Conservation (phyloP, 106 monocot genomes). For the Platanthera zijinensis region DNA sequence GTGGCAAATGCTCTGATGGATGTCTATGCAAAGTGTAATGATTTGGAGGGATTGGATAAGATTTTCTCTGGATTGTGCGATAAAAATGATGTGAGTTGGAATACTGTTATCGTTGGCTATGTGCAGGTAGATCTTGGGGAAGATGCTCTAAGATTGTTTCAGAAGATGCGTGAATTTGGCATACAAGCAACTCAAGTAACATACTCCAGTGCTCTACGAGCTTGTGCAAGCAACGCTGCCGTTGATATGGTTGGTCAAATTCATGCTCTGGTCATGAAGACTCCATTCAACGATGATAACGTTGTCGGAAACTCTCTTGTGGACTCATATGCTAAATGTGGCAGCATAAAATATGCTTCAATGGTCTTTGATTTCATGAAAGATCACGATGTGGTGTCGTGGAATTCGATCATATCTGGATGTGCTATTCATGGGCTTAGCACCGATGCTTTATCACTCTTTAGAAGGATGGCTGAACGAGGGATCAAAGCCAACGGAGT, state of each 20-base stretch:
- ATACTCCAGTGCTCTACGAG: slow-evolving; percentile 73
- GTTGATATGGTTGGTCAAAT: slow-evolving; percentile 49
- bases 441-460: slow-evolving; percentile 37
- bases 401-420: slow-evolving; percentile 83
- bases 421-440: slow-evolving; percentile 73
- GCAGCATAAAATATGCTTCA: slow-evolving; percentile 38
- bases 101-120: slow-evolving; percentile 70
- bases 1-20: slow-evolving; percentile 77
- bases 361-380: slow-evolving; percentile 54
- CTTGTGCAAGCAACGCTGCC: slow-evolving; percentile 67
- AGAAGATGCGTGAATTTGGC: slow-evolving; percentile 40
- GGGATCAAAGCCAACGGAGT: slow-evolving; percentile 41
- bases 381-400: slow-evolving; percentile 55
- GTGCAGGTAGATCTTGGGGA: slow-evolving; percentile 52
- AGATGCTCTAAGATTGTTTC: slow-evolving; percentile 54
- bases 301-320: slow-evolving; percentile 62
- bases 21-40: slow-evolving; percentile 67
- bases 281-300: slow-evolving; percentile 35
- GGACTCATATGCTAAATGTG: slow-evolving; percentile 81
- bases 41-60: slow-evolving; percentile 36
- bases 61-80: slow-evolving; percentile 36
- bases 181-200: slow-evolving; percentile 56
- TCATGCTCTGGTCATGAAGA: slow-evolving; percentile 55
- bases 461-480: slow-evolving; percentile 44
- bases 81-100: slow-evolving; percentile 79